Conservation (phyloP, 495 filamentous ascomycete genomes). For the Durotheca rogersii region DNA sequence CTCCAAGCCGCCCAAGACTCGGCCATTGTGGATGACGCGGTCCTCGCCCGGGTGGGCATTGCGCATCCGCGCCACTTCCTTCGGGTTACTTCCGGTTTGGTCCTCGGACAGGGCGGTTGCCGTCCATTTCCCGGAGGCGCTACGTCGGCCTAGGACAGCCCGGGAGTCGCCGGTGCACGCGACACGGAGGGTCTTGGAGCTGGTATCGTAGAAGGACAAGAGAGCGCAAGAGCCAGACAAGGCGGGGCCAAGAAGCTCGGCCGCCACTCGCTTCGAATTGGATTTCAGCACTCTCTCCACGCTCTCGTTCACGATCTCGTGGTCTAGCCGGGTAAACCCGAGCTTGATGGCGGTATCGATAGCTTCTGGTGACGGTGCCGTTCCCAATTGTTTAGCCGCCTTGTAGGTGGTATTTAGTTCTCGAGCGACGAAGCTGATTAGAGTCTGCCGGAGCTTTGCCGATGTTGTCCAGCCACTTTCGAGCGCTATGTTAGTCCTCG, state of each 20-base stretch:
- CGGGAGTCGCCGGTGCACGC: slow-evolving; percentile 94
- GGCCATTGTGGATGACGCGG: slow-evolving; percentile 78
- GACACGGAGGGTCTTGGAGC: slow-evolving; percentile 77
- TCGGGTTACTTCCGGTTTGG: slow-evolving; percentile 83
- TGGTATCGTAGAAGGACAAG: slow-evolving; percentile 91
- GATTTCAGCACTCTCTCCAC: slow-evolving; percentile 83
- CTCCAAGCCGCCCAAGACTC: slow-evolving; percentile 88
- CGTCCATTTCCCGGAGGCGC: slow-evolving; percentile 81
- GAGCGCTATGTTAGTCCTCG: slow-evolving; percentile 23
- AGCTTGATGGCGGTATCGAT: slow-evolving; percentile 91
- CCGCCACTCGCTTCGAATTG: slow-evolving; percentile 82
- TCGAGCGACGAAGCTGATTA: slow-evolving; percentile 88
- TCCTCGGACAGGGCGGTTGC: slow-evolving; percentile 87
- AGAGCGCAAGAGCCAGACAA: slow-evolving; percentile 94
- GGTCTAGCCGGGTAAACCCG: slow-evolving; percentile 82
- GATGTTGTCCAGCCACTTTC: slow-evolving; percentile 96
- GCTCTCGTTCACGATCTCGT: slow-evolving; percentile 89
- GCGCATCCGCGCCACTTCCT: slow-evolving; percentile 77
- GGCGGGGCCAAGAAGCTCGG: slow-evolving; percentile 88
- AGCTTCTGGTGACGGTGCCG: slow-evolving; percentile 66
- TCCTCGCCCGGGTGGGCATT: slow-evolving; percentile 86
- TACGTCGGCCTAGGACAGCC: slow-evolving; percentile 83
- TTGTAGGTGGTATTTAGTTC: slow-evolving; percentile 95
- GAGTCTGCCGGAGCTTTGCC: slow-evolving; percentile 86
- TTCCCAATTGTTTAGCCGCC: slow-evolving; percentile 54